phyloP scores from a whole-genome alignment of 345 rosid genomes.

The Streptanthus diversifolius region DNA sequence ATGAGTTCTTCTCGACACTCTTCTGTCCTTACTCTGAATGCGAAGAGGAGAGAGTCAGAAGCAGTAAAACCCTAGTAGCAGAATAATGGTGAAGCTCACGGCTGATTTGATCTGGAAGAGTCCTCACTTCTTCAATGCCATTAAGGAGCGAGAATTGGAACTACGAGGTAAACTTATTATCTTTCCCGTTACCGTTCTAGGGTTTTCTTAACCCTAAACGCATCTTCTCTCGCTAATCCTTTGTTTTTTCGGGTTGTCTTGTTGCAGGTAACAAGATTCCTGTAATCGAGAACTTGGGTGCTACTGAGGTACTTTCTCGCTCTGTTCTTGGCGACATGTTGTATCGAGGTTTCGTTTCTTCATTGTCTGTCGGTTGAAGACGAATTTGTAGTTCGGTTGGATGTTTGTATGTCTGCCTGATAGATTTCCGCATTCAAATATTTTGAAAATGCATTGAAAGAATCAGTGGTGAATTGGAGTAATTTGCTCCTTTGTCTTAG shows the following conservation, averaged over 20 bases:
- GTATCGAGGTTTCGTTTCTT: neutral
- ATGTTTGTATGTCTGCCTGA: neutral
- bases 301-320: slow-evolving; percentile 71
- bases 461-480: neutral
- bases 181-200: slow-evolving; percentile 1
- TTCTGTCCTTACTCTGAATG: slow-evolving; percentile 13
- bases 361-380: neutral
- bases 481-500: neutral
- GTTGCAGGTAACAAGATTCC: slow-evolving; percentile 85
- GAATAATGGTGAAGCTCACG: slow-evolving; percentile 86
- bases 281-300: slow-evolving; percentile 96
- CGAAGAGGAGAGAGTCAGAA: neutral
- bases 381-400: neutral
- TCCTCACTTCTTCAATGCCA: slow-evolving; percentile 98
- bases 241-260: neutral
- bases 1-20: neutral
- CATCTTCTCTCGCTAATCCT: neutral
- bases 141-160: slow-evolving; percentile 94
- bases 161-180: slow-evolving; percentile 63
- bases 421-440: neutral
- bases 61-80: slow-evolving; percentile 28
- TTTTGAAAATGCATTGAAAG: neutral
- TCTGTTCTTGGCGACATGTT: neutral
- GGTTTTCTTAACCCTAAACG: slow-evolving; percentile 28
- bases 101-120: slow-evolving; percentile 98